Conservation (phyloP, 768 basidiomycete genomes). For the Hygrocybe coccinea region DNA sequence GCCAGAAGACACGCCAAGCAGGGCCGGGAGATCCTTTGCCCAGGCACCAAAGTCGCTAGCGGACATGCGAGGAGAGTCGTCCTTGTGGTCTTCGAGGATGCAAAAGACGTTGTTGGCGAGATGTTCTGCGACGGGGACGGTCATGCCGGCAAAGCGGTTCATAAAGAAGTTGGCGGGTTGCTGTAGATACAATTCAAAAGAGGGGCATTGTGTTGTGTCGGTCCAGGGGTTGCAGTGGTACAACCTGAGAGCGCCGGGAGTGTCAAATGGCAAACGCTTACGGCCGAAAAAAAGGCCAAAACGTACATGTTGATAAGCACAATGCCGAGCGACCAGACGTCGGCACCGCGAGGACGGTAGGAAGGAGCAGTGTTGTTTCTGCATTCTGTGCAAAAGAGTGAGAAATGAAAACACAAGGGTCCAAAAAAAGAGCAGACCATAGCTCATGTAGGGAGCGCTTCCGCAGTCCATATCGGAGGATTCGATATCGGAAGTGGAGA, state of each 20-base stretch:
- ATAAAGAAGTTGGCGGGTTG: conserved; percentile 85
- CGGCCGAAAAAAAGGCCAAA: background rate
- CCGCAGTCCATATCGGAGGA: conserved; percentile 98
- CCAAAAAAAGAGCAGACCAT: conserved; percentile 50
- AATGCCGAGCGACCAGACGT: conserved; percentile 98
- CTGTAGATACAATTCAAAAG: conserved; percentile 75
- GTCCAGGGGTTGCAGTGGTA: conserved; percentile 99
- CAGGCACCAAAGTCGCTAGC: conserved; percentile 85
- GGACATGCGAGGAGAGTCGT: conserved; percentile 63
- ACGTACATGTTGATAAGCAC: conserved; percentile 95
- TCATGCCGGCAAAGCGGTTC: conserved; percentile 87
- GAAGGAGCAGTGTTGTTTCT: conserved; percentile 95
- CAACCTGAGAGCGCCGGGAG: conserved; percentile 58
- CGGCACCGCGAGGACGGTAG: conserved; percentile 90
- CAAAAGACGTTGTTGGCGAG: conserved; percentile 83
- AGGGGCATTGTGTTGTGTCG: conserved; percentile 78
- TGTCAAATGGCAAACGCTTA: conserved; percentile 2
- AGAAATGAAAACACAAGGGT: background rate
- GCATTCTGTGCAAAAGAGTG: conserved; percentile 68
- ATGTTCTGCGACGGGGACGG: conserved; percentile 77
- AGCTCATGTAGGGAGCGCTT: conserved; percentile 98
- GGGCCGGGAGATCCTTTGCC: conserved; percentile 74
- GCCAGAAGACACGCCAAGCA: conserved; percentile 48
- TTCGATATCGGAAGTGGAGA: conserved; percentile 83
- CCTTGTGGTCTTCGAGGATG: conserved; percentile 59